Evolutionary conservation across 2,329 filamentous ascomycete species (phyloP).

Genomic region (Harringtonia aguacate): DNA sequence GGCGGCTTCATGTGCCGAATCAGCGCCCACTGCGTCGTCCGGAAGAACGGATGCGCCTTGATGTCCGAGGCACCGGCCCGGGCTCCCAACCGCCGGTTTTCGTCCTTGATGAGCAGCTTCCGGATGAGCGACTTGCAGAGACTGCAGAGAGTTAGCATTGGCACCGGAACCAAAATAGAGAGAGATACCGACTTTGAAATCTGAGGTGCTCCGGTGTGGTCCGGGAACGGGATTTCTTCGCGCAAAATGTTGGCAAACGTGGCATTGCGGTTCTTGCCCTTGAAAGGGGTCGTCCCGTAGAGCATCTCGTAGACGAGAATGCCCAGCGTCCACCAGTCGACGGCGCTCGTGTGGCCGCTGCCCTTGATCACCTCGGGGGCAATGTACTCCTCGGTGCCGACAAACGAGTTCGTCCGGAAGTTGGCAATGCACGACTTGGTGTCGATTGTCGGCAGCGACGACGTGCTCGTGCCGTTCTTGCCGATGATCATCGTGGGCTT

Average conservation of each 20-base stretch:
- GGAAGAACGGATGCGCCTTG: conserved; percentile 93
- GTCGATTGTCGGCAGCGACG: conserved; percentile 89
- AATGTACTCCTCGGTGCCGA: conserved; percentile 98
- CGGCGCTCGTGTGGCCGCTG: conserved; percentile 93
- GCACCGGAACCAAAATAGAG: background rate
- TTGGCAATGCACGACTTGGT: conserved; percentile 97
- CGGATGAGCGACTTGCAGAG: conserved; percentile 94
- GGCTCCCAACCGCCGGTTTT: conserved; percentile 84
- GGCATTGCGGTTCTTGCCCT: conserved; percentile 96
- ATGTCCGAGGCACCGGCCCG: conserved; percentile 94
- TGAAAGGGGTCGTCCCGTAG: conserved; percentile 96
- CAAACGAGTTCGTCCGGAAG: conserved; percentile 97
- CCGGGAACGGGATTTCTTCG: conserved; percentile 93
- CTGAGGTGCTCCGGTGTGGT: conserved; percentile 71
- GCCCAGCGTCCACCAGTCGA: conserved; percentile 98
- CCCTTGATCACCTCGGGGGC: conserved; percentile 98
- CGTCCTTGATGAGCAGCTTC: conserved; percentile 96
- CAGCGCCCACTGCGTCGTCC: conserved; percentile 89
- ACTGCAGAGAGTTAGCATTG: conserved; percentile 32
- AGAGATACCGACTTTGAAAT: conserved; percentile 70
- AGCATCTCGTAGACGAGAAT: conserved; percentile 99
- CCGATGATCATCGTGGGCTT: conserved; percentile 96
- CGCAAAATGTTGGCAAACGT: conserved; percentile 96
- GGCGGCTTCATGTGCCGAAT: conserved; percentile 97
- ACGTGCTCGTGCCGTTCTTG: conserved; percentile 76